Conservation (phyloP, 768 basidiomycete genomes). For the Steccherinum ochraceum region DNA sequence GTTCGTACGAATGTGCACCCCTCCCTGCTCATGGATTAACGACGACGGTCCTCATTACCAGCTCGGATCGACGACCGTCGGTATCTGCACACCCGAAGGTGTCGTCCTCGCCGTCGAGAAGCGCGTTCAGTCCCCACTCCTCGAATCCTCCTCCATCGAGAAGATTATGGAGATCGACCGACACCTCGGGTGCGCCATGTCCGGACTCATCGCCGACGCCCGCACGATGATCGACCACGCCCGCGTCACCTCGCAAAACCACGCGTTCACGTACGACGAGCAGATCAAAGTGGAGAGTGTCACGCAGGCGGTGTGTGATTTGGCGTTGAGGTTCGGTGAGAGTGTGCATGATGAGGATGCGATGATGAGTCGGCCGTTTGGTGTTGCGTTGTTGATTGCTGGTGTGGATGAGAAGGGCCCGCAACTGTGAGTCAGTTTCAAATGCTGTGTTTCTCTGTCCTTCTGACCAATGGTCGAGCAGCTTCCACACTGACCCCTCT, state of each 20-base stretch:
- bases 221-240: slow-evolving; percentile 99
- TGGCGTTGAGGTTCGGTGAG: slow-evolving; percentile 96
- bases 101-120: slow-evolving; percentile 96
- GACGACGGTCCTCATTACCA: slow-evolving; percentile 25
- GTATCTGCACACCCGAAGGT: slow-evolving; percentile 85
- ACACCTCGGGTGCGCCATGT: slow-evolving; percentile 98
- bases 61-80: slow-evolving; percentile 98
- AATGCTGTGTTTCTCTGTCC: too few relatives aligned
- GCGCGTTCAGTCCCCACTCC: slow-evolving; percentile 92
- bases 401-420: slow-evolving; percentile 95
- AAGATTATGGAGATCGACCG: slow-evolving; percentile 99
- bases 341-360: slow-evolving; percentile 99
- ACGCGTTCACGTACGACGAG: slow-evolving; percentile 96
- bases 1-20: slow-evolving; percentile 38
- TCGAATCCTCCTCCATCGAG: slow-evolving; percentile 94
- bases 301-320: slow-evolving; percentile 96
- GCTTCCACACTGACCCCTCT: slow-evolving; percentile 97
- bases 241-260: slow-evolving; percentile 92
- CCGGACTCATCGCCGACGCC: slow-evolving; percentile 93
- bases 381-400: slow-evolving; percentile 95
- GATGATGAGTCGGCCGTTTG: slow-evolving; percentile 99
- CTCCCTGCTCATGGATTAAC: too few relatives aligned
- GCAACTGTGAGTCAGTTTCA: slow-evolving; percentile 85
- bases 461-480: slow-evolving; percentile 26
- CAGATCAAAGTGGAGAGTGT: slow-evolving; percentile 95